phyloP scores from a whole-genome alignment of 2,329 filamentous ascomycete genomes.

The Ceratocystiopsis brevicomis region DNA sequence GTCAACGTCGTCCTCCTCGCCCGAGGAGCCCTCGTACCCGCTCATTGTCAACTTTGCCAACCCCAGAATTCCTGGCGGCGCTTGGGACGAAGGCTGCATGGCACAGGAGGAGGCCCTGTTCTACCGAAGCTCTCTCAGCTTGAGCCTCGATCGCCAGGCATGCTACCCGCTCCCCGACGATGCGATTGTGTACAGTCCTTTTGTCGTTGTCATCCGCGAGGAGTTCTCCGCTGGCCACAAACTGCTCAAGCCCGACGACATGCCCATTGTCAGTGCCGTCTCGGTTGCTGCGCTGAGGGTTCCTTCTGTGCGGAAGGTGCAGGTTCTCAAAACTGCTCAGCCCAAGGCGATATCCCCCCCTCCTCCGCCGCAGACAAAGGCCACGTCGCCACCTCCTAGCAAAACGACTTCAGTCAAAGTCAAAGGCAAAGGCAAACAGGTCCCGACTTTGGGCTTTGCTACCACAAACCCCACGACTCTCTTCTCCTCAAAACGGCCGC shows the following conservation, averaged over 20 bases:
- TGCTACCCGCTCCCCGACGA: conserved; percentile 11
- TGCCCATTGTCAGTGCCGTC: conserved; percentile 37
- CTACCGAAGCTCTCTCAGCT: conserved; percentile 38
- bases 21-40: neutral
- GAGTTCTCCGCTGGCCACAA: conserved; percentile 3
- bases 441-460: no score
- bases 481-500: no score
- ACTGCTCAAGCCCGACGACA: conserved; percentile 11
- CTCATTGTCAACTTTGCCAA: conserved; percentile 48
- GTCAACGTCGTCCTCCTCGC: no score
- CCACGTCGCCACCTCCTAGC: no score
- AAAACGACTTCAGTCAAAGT: no score
- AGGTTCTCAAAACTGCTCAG: no score
- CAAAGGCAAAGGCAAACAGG: no score
- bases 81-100: conserved; percentile 40
- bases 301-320: conserved; percentile 1
- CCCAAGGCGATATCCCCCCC: no score
- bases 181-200: conserved; percentile 15
- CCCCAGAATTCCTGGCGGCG: conserved; percentile 36
- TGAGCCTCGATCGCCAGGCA: conserved; percentile 23
- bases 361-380: no score
- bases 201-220: conserved; percentile 16
- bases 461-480: no score
- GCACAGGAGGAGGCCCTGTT: conserved; percentile 55
- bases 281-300: conserved; percentile 35